These are phyloP conservation scores for Aspergillus sclerotioniger DNA, from an alignment of 495 filamentous ascomycete species.

Conservation along the genomic window DNA sequence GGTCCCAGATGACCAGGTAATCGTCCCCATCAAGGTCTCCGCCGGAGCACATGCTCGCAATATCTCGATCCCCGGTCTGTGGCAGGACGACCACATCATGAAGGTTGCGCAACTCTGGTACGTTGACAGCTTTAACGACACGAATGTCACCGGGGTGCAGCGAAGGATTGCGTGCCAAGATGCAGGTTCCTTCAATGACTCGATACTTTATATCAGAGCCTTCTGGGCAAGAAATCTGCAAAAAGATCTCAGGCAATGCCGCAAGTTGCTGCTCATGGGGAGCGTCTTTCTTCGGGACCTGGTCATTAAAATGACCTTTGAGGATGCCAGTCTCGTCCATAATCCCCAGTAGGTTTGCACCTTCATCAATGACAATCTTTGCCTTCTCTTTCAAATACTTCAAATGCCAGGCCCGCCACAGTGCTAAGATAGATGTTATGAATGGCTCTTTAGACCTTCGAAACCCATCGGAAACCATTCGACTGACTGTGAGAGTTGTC, in stretches of 20 bases:
- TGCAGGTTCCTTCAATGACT: slow-evolving; percentile 74
- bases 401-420: slow-evolving; percentile 82
- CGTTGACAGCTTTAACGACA: slow-evolving; percentile 80
- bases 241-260: slow-evolving; percentile 79
- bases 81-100: slow-evolving; percentile 86
- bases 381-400: slow-evolving; percentile 92
- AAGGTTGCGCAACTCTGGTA: slow-evolving; percentile 68
- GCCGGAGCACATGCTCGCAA: slow-evolving; percentile 92
- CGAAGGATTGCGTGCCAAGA: slow-evolving; percentile 89
- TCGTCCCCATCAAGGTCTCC: slow-evolving; percentile 97
- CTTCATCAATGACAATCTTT: slow-evolving; percentile 73
- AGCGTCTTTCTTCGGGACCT: slow-evolving; percentile 19
- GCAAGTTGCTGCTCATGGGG: slow-evolving; percentile 37
- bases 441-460: slow-evolving; percentile 77
- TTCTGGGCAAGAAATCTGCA: slow-evolving; percentile 64
- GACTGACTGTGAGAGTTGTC: slow-evolving; percentile 67
- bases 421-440: slow-evolving; percentile 64
- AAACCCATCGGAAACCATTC: slow-evolving; percentile 79
- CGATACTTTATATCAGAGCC: slow-evolving; percentile 46
- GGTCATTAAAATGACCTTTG: slow-evolving; percentile 59
- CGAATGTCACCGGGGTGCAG: slow-evolving; percentile 92
- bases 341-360: slow-evolving; percentile 86
- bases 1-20: slow-evolving; percentile 92
- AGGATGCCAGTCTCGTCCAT: slow-evolving; percentile 80
- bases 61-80: slow-evolving; percentile 74